phyloP scores from a whole-genome alignment of 139 green algal species.

The Chlamydomonas urium region DNA sequence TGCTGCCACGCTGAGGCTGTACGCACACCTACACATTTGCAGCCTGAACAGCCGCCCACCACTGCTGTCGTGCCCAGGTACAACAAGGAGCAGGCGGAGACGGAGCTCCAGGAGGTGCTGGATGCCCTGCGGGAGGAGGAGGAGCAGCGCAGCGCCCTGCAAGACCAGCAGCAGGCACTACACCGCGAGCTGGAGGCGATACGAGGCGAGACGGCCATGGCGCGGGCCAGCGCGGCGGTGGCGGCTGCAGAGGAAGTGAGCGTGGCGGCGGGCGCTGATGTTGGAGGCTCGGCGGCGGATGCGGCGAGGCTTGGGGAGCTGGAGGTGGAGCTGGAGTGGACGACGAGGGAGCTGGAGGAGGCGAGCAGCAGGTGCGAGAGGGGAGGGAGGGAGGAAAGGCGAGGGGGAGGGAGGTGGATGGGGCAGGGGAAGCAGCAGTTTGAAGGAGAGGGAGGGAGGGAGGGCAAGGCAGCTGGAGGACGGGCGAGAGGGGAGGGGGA shows the following conservation, averaged over 20 bases:
- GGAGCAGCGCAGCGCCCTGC: conserved; percentile 44
- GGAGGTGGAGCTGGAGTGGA: conserved; percentile 31
- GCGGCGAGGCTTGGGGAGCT: conserved; percentile 31
- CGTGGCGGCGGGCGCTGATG: not conserved
- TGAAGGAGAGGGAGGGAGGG: too few relatives aligned
- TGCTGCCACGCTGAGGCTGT: too few relatives aligned
- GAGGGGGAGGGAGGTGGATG: not conserved
- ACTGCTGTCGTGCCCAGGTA: conserved; percentile 22
- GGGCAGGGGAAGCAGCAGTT: not conserved
- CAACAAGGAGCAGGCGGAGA: conserved; percentile 41
- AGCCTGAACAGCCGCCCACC: too few relatives aligned
- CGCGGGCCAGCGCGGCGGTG: too few relatives aligned
- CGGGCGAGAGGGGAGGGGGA: too few relatives aligned
- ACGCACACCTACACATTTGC: too few relatives aligned
- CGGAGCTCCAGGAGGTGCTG: conserved; percentile 42
- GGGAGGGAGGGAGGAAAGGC: too few relatives aligned
- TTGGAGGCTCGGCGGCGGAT: conserved; percentile 9
- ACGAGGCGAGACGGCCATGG: conserved; percentile 27
- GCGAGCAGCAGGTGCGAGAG: too few relatives aligned
- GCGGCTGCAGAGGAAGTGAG: not conserved
- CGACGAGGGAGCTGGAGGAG: conserved; percentile 39
- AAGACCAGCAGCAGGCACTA: conserved; percentile 35
- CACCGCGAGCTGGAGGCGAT: conserved; percentile 49
- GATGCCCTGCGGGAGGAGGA: conserved; percentile 53
- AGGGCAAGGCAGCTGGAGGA: too few relatives aligned